Base-by-base conservation (phyloP, 768 basidiomycete species). In the Phanerochaete sordida region DNA sequence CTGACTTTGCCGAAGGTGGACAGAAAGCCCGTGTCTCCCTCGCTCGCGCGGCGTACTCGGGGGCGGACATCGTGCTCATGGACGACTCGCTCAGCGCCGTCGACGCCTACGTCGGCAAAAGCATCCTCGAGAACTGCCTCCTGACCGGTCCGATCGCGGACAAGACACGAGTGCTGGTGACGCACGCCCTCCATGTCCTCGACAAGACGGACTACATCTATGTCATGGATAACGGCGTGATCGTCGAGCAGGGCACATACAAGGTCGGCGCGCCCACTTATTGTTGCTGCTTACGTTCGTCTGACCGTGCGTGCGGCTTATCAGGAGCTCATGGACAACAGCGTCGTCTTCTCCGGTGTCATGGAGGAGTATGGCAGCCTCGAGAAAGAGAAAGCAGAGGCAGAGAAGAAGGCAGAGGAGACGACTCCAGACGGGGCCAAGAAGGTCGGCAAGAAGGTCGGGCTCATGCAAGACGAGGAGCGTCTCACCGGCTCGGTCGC, bases 21-120 rank as follows among this genome's bases (percentile, higher is more conserved):
- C 74, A 78, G 55, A 77, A 75, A 64, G 87, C 88, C 39, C 84
- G 88, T n/a, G 81, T 91, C 3, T 87, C 86, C 1, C 74, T 92
- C 24, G 92, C 91, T 0, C 77, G 92, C 27, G 90, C 90, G 0
- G 86, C 87, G 1, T 95, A 93, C 66, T 85, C 88, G 2, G 74
- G 79, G 0, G 79, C 87, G 1, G 87, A 91, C 59, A 79, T 93
- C 56, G 84, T 91, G 44, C 80, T 93, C 15, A 78, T 93, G 28
- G 91, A 95, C 66, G 92, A 95, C 68, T 88, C 91, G 16, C 80
- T 93, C 33, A 84, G 85, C 35, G 90, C 91, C 0, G 85, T 93
- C 8, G 91, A 93, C 63, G 83, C 89, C 0, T 84, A 88, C 64
- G 90, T 92, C 4, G 86, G 87, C 11, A 84, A 85, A 63, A 77